These are phyloP conservation scores for Polygonum maritimum DNA, from an alignment of 148 eudicot genomes.

Conservation along the genomic window DNA sequence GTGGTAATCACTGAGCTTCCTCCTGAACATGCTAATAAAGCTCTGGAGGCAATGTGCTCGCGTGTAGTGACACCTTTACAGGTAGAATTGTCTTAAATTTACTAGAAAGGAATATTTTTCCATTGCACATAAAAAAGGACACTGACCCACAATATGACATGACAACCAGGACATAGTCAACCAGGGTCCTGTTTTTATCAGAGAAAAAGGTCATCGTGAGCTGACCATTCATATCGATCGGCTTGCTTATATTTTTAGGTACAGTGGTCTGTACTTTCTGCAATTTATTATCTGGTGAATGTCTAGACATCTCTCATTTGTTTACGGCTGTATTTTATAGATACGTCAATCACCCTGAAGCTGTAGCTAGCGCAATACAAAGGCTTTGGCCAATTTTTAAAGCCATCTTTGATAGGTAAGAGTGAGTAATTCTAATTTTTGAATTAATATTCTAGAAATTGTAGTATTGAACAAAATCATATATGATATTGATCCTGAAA, in stretches of 20 bases:
- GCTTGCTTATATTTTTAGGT: conserved; percentile 96
- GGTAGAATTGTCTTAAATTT: conserved; percentile 28
- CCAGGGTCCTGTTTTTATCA: conserved; percentile 76
- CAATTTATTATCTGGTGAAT: not conserved
- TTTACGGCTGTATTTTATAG: conserved; percentile 26
- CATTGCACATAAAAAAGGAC: not conserved
- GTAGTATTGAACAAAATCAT: not conserved
- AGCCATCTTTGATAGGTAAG: conserved; percentile 90
- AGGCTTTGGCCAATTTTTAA: conserved; percentile 94
- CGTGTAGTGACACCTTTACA: conserved; percentile 88
- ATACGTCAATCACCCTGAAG: conserved; percentile 92
- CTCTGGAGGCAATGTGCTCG: conserved; percentile 84
- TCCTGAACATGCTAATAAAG: conserved; percentile 91
- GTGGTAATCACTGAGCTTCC: conserved; percentile 97
- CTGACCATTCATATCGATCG: conserved; percentile 97
- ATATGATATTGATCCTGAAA: conserved; percentile 6
- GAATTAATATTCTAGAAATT: not conserved
- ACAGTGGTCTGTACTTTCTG: conserved; percentile 1
- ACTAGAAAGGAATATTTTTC: not conserved
- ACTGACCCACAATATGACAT: not conserved
- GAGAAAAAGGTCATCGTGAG: conserved; percentile 84
- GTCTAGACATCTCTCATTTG: not conserved
- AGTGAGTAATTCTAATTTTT: not conserved
- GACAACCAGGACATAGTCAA: conserved; percentile 70
- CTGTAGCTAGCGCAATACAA: conserved; percentile 96